Conservation (phyloP, 2,329 filamentous ascomycete species). For the Chrysoporthe cubensis region DNA sequence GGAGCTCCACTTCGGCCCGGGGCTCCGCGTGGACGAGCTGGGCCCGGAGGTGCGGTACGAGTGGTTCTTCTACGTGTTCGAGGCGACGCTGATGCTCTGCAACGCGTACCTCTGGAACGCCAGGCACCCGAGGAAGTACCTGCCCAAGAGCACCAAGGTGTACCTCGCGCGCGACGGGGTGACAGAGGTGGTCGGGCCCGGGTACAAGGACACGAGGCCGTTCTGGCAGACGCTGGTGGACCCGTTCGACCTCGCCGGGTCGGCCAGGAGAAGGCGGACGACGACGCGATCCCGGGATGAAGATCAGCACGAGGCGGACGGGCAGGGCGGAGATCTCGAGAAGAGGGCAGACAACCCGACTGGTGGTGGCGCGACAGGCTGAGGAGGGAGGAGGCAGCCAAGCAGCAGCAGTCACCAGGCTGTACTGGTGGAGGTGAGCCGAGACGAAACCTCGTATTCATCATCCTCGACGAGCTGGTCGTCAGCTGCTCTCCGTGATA, state of each 20-base stretch:
- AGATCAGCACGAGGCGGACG: slow-evolving; percentile 9
- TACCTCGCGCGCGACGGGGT: slow-evolving; percentile 45
- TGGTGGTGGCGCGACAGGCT: neutral
- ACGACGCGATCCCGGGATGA: slow-evolving; percentile 35
- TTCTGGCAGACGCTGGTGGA: slow-evolving; percentile 34
- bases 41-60: slow-evolving; percentile 46
- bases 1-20: slow-evolving; percentile 38
- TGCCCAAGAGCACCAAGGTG: slow-evolving; percentile 41
- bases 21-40: slow-evolving; percentile 34
- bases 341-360: neutral
- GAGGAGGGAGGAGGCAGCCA: neutral
- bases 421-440: neutral
- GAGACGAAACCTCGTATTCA: too few species aligned
- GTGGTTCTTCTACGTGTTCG: slow-evolving; percentile 52
- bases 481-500: neutral
- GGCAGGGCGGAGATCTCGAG: neutral
- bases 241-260: slow-evolving; percentile 35
- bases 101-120: slow-evolving; percentile 46
- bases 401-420: neutral
- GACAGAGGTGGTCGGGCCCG: slow-evolving; percentile 39
- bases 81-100: slow-evolving; percentile 44
- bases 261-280: slow-evolving; percentile 32
- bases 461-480: neutral
- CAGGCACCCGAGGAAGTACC: slow-evolving; percentile 43
- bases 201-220: slow-evolving; percentile 37